Evolutionary conservation across 192 early-diverging fungal genomes (phyloP), one percentile per base, ranked within the genome.

Genomic region (Gamsiella multidivaricata): DNA sequence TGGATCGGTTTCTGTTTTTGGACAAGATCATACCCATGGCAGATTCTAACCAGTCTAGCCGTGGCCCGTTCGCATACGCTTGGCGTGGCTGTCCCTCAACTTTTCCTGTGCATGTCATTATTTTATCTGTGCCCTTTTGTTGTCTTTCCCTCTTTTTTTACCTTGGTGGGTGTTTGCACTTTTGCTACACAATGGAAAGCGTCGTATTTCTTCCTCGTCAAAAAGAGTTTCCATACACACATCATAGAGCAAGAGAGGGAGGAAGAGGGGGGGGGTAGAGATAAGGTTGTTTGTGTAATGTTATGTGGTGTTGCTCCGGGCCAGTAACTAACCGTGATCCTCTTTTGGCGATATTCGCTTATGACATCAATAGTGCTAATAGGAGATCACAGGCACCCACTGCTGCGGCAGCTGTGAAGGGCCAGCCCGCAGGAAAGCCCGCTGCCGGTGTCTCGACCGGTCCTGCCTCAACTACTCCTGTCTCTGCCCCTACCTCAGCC

Each of bases 361-460:
- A 60, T 68, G 58, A 23, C n/a, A 47, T 41, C 43, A 26, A 52
- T 57, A 78, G 73, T 64, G 65, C 73, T 42, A 78, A 78, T 54
- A 59, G 73, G 47, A 61, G 65, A 78, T 78, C 73, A 45, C 73
- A 78, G 54, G 64, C 54, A 43, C 73, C 73, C 50, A 67, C 64
- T 56, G 60, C 73, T 58, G 73, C 73, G 31, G 59, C 73, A 50
- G 73, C 65, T 33, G 73, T 78, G 20, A 78, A 68, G 34, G 73
- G 73, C 20, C 34, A 26, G 49, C 45, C 59, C 25, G 47, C 61
- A 62, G 55, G 22, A 43, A 73, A 73, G 59, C 43, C 70, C 14
- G 49, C 70, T 37, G 43, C 65, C 31, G 33, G 50, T 55, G 53
- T 26, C 28, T 58, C 65, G 15, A 39, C 57, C 26, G 54, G 57